These are phyloP conservation scores for Bertia moriformis DNA, from an alignment of 2,329 filamentous ascomycete genomes.

Conservation along the genomic window DNA sequence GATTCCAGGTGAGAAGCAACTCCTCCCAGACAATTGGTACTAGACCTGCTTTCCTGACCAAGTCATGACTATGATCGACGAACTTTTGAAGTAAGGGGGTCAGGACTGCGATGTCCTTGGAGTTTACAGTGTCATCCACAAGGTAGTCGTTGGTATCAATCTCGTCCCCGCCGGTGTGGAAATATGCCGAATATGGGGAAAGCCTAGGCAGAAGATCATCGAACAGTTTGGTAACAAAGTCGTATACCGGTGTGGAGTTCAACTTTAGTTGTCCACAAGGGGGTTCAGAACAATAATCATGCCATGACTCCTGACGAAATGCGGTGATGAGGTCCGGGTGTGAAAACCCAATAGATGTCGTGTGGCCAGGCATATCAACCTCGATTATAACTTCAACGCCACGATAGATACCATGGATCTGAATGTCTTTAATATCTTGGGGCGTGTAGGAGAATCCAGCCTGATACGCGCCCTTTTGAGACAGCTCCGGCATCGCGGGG, in stretches of 20 bases:
- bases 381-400: constrained; percentile 63
- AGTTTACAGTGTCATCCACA: constrained; percentile 58
- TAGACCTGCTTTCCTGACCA: constrained; percentile 48
- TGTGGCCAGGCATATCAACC: constrained; percentile 72
- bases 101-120: constrained; percentile 49
- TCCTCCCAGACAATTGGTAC: constrained; percentile 79
- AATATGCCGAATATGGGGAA: constrained; percentile 55
- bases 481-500: constrained; percentile 56
- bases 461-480: constrained; percentile 60
- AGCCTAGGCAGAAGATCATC: constrained; percentile 64
- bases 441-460: constrained; percentile 53
- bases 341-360: constrained; percentile 48
- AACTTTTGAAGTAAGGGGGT: constrained; percentile 67
- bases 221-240: constrained; percentile 60
- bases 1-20: constrained; percentile 65
- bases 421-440: constrained; percentile 47
- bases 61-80: constrained; percentile 53
- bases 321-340: constrained; percentile 61
- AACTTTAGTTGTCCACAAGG: constrained; percentile 62
- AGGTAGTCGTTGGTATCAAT: constrained; percentile 63
- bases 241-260: constrained; percentile 54
- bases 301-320: constrained; percentile 39
- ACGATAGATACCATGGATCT: constrained; percentile 53
- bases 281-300: constrained; percentile 44
- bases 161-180: constrained; percentile 81